Evolutionary conservation across 495 filamentous ascomycete genomes (phyloP), one percentile per base, ranked within the genome.

Genomic region (Endocarpon pusillum): DNA sequence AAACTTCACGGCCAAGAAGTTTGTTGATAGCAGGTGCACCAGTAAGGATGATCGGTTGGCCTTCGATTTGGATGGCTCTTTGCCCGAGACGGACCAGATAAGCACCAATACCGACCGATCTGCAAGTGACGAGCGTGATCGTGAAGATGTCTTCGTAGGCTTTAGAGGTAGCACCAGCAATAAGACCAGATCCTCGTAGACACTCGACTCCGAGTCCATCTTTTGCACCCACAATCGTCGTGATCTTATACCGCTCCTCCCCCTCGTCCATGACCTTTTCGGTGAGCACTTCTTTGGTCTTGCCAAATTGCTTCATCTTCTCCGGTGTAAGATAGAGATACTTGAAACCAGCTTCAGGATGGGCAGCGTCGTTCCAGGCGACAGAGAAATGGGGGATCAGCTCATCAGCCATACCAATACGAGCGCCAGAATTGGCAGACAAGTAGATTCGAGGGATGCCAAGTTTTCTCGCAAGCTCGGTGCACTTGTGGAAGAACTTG

Each of bases 111-210:
- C 81, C 78, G 52, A 94, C 85, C 35, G 91, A 96, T 48, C 89
- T 75, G 62, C 89, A 97, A 33, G 89, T 97, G 30, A 97, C 91
- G 42, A 97, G 67, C 21, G 89, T 97, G 55, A 94, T 82, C 20
- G 89, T 97, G 64, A 97, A 97, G 58, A 97, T 94, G 53, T 97
- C 89, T 49, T 94, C 83, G 60, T 97, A 97, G 18, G 89, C 89
- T 48, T 81, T 75, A 49, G 86, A 93, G 1, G 89, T 97, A 41
- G 86, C 87, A 64, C 89, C 89, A 40, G 89, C 89, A 66, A 97
- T 97, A 42, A 96, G 67, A 70, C 89, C 89, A 35, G 89, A 97
- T 32, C 89, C 89, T 56, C 81, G 81, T 55, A 97, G 65, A 61
- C 89, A 97, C 59, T 97, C 89, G 31, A 97, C 89, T 66, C 89